These are phyloP conservation scores for Eragrostis tef DNA, from an alignment of 202 grass and related monocot genomes.

Conservation along the genomic window DNA sequence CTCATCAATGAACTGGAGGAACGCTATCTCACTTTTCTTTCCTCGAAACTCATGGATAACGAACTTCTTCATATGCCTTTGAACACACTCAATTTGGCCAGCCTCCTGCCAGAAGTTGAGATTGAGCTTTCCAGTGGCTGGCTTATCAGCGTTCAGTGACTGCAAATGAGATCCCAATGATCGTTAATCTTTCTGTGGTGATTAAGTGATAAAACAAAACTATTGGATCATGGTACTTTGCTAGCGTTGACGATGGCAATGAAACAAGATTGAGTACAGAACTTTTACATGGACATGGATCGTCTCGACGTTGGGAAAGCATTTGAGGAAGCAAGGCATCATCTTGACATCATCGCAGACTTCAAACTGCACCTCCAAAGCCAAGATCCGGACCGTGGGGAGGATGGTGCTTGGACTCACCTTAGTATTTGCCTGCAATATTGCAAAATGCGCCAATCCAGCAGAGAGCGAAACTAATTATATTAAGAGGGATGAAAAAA, in stretches of 20 bases:
- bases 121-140: background rate
- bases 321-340: conserved; percentile 51
- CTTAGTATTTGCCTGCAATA: background rate
- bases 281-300: conserved; percentile 42
- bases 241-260: background rate
- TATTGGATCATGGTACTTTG: background rate
- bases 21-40: background rate
- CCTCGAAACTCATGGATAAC: conserved; percentile 17
- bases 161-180: background rate
- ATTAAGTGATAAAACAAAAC: too few relatives aligned
- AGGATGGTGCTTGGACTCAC: conserved; percentile 27
- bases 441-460: background rate
- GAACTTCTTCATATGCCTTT: conserved; percentile 14
- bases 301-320: conserved; percentile 53
- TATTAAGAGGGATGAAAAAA: too few relatives aligned
- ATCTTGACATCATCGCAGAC: conserved; percentile 3
- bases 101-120: conserved; percentile 22
- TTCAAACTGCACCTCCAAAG: conserved; percentile 43
- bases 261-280: background rate
- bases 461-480: too few relatives aligned
- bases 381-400: conserved; percentile 42
- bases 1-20: conserved; percentile 41
- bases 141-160: background rate
- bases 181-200: too few relatives aligned
- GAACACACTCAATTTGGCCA: conserved; percentile 13